phyloP scores from a whole-genome alignment of 2,329 filamentous ascomycete species.

The Colletotrichum lupini region DNA sequence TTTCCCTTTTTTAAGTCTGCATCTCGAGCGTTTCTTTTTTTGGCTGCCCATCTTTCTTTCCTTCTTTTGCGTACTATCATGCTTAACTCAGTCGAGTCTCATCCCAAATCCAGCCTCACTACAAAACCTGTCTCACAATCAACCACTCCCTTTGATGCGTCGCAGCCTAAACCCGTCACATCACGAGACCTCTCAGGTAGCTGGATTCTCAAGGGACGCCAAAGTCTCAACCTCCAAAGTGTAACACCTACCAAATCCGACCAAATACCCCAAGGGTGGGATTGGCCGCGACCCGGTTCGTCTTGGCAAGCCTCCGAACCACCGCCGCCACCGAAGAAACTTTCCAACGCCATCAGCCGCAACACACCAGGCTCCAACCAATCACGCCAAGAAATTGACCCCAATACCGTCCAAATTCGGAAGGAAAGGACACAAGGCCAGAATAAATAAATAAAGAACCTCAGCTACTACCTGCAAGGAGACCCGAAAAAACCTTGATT shows the following conservation, averaged over 20 bases:
- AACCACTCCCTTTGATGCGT: no score
- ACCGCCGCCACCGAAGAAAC: neutral
- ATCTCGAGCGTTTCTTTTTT: neutral
- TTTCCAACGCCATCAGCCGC: neutral
- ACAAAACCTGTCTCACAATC: neutral
- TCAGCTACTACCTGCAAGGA: neutral
- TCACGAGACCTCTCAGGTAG: no score
- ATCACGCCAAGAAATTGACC: conserved; percentile 28
- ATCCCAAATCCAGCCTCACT: neutral
- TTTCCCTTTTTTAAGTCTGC: neutral
- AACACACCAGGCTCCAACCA: neutral
- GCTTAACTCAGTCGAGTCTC: no score
- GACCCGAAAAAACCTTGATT: neutral
- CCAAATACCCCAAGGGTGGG: neutral
- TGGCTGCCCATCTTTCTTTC: neutral
- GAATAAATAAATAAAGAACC: no score
- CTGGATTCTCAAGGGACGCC: no score
- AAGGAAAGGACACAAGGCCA: neutral
- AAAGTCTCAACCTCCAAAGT: neutral
- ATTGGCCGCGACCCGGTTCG: neutral
- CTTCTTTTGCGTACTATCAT: neutral
- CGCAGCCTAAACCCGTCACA: no score
- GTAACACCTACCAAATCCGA: no score
- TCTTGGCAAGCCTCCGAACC: neutral
- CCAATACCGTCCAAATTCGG: conserved; percentile 14